These are phyloP conservation scores for Coprinopsis cinerea DNA, from an alignment of 768 basidiomycete genomes.

Conservation along the genomic window DNA sequence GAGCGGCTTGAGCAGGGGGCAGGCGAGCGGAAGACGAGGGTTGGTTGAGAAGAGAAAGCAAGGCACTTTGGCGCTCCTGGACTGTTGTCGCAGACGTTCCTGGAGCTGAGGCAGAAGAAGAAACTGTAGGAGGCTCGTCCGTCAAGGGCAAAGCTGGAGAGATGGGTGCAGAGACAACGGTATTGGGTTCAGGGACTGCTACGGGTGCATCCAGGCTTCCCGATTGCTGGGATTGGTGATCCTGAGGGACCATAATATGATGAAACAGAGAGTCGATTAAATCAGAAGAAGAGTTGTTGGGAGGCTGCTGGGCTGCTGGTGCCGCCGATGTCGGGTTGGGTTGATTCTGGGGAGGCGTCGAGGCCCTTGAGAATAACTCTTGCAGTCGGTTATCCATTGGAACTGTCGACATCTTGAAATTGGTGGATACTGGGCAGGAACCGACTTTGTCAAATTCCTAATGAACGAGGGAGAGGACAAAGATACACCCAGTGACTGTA, in stretches of 20 bases:
- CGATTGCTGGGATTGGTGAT: constrained; percentile 25
- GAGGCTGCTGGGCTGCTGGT: constrained; percentile 23
- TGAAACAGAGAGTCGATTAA: constrained; percentile 69
- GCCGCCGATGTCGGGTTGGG: constrained; percentile 7
- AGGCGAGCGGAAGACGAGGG: constrained; percentile 11
- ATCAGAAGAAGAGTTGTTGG: constrained; percentile 43
- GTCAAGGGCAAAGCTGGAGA: constrained; percentile 39
- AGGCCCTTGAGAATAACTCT: constrained; percentile 50
- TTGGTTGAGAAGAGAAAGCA: constrained; percentile 54
- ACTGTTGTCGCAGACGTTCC: constrained; percentile 16
- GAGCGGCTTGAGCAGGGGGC: too few species aligned
- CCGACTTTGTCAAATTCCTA: neutral
- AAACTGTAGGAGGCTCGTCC: constrained; percentile 40
- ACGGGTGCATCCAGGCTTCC: constrained; percentile 13
- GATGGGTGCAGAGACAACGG: constrained; percentile 28
- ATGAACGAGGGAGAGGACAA: constrained; percentile 9
- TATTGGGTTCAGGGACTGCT: constrained; percentile 19
- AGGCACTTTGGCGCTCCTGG: constrained; percentile 64
- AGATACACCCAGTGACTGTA: constrained; percentile 9
- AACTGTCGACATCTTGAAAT: constrained; percentile 11
- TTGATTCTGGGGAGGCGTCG: constrained; percentile 43
- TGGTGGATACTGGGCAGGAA: constrained; percentile 6
- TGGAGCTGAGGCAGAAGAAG: constrained; percentile 37
- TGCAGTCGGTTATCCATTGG: constrained; percentile 39
- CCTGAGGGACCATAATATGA: constrained; percentile 36